Conservation (phyloP, 176 grass and related monocot genomes). For the Cymbopogon citratus region DNA sequence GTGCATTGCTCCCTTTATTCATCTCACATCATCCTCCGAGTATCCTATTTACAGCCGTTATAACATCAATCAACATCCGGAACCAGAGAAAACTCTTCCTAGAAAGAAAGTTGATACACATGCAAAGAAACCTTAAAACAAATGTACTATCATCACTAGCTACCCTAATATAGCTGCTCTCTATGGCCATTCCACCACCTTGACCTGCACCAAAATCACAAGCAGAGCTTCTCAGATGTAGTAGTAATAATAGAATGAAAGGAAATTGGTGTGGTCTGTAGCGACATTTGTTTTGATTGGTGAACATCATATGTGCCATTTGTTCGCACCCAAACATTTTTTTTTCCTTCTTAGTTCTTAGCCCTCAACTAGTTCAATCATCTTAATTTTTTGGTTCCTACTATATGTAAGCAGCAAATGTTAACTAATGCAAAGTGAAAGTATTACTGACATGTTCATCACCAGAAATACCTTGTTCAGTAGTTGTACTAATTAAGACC, state of each 20-base stretch:
- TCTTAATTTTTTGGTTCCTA: background rate
- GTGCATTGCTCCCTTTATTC: background rate
- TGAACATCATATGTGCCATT: background rate
- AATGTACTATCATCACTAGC: background rate
- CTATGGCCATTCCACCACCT: constrained; percentile 78
- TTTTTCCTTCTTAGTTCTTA: background rate
- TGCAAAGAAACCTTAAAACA: background rate
- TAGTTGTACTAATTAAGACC: background rate
- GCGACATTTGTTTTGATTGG: background rate
- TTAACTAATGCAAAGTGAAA: background rate
- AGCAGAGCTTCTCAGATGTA: background rate
- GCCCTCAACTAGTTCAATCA: background rate
- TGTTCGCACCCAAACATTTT: background rate
- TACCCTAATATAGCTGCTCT: constrained; percentile 47
- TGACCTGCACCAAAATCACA: constrained; percentile 45
- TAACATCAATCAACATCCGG: too few relatives aligned
- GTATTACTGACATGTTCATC: background rate
- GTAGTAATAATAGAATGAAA: background rate
- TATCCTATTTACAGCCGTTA: background rate
- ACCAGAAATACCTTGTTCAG: background rate
- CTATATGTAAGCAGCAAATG: too few relatives aligned
- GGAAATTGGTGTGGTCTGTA: background rate
- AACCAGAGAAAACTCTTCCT: background rate
- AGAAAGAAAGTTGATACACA: background rate
- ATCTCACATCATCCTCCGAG: background rate